phyloP scores from a whole-genome alignment of 495 filamentous ascomycete species.

The Neurospora tetraspora region DNA sequence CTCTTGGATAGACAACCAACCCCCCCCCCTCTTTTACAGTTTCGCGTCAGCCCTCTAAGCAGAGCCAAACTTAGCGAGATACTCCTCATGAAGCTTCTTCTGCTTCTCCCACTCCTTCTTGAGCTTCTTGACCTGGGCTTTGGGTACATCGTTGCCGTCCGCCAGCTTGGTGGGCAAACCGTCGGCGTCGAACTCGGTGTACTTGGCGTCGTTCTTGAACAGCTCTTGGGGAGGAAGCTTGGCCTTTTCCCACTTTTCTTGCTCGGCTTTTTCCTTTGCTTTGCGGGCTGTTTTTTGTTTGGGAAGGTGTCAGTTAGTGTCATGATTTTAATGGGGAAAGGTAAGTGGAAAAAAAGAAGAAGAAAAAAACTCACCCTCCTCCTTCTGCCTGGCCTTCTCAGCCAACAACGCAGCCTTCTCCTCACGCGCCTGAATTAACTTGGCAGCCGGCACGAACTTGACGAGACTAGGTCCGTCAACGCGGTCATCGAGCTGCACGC shows the following conservation, averaged over 20 bases:
- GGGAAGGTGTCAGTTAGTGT: neutral
- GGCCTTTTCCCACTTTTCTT: slow-evolving; percentile 56
- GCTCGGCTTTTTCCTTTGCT: slow-evolving; percentile 42
- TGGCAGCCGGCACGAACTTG: slow-evolving; percentile 63
- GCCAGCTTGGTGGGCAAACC: slow-evolving; percentile 71
- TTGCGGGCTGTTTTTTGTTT: slow-evolving; percentile 21
- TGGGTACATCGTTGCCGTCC: slow-evolving; percentile 65
- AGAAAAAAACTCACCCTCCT: slow-evolving; percentile 36
- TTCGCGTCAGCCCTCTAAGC: neutral
- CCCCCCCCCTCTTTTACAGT: neutral
- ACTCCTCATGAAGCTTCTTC: slow-evolving; percentile 72
- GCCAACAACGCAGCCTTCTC: slow-evolving; percentile 52
- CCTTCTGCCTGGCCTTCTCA: slow-evolving; percentile 48
- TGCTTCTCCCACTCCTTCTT: slow-evolving; percentile 89
- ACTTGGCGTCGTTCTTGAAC: slow-evolving; percentile 64
- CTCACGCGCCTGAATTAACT: slow-evolving; percentile 60
- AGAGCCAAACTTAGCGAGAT: slow-evolving; percentile 17
- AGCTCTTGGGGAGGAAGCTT: slow-evolving; percentile 58
- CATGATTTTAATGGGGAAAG: slow-evolving; percentile 15
- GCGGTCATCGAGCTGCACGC: slow-evolving; percentile 82
- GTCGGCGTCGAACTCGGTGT: slow-evolving; percentile 73
- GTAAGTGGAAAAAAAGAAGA: neutral
- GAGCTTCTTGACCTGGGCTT: slow-evolving; percentile 72
- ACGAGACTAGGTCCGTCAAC: slow-evolving; percentile 59
- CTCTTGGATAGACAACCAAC: neutral